A percentile compares a stretch with the other conserved stretches of the same genome.
phyloP scores from a whole-genome alignment of 2,329 filamentous ascomycete species.

The Trichoderma brevicompactum region DNA sequence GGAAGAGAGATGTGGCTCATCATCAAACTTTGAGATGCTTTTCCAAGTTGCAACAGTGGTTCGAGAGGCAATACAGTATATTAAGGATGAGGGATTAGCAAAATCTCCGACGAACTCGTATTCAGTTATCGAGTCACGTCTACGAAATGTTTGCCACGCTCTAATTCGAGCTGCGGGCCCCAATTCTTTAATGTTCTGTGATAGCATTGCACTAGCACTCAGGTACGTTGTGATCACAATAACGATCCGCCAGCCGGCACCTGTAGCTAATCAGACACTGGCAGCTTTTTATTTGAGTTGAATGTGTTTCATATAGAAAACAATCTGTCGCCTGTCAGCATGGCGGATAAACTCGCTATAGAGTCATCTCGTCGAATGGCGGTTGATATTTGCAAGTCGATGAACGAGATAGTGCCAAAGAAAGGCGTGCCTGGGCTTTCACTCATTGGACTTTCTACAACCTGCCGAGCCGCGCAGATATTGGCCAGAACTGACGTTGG shows the following conservation, averaged over 20 bases:
- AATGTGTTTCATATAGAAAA: not conserved
- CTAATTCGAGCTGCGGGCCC: constrained; percentile 10
- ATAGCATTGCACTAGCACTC: constrained; percentile 17
- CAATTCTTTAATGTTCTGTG: constrained; percentile 12
- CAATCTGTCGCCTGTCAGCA: not conserved
- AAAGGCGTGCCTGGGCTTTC: constrained; percentile 7
- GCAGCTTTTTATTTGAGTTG: constrained; percentile 18
- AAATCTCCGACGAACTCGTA: not conserved
- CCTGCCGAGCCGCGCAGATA: constrained; percentile 4
- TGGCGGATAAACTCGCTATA: not conserved
- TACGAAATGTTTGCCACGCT: constrained; percentile 1
- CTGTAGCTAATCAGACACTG: not conserved
- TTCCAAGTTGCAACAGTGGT: constrained; percentile 10
- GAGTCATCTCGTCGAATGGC: constrained; percentile 19
- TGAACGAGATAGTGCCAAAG: constrained; percentile 16
- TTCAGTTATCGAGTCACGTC: not conserved
- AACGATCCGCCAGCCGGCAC: not conserved
- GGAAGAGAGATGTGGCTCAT: not conserved
- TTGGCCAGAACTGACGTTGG: not conserved
- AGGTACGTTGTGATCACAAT: not conserved
- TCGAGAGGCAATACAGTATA: constrained; percentile 10
- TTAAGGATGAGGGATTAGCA: not conserved
- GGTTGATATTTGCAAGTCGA: constrained; percentile 14
- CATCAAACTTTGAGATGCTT: constrained; percentile 13
- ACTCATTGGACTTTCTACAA: constrained; percentile 1